These are phyloP conservation scores for Catenaria anguillulae DNA, from an alignment of 371 early-diverging fungal species.

Conservation along the genomic window DNA sequence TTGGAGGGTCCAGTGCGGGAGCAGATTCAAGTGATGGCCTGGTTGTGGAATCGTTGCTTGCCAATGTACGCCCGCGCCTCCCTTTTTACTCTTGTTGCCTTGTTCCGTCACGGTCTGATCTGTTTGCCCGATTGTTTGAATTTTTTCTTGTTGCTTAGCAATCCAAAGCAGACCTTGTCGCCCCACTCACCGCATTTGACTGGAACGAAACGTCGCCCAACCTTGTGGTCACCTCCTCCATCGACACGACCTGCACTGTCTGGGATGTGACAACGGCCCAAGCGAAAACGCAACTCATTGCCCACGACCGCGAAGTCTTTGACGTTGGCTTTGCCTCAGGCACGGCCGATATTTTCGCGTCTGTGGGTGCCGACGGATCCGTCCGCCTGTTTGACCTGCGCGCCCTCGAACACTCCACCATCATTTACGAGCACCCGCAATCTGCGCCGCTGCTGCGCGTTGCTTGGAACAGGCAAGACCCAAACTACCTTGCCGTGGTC, in stretches of 20 bases:
- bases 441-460: constrained; percentile 62
- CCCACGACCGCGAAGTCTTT: constrained; percentile 92
- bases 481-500: constrained; percentile 80
- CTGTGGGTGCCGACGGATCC: constrained; percentile 90
- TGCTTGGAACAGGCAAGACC: constrained; percentile 71
- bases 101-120: neutral
- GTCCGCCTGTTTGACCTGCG: constrained; percentile 93
- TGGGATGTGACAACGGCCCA: constrained; percentile 89
- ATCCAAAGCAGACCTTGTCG: constrained; percentile 52
- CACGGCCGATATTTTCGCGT: constrained; percentile 75
- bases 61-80: constrained; percentile 28
- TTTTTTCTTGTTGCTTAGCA: constrained; percentile 13
- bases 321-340: constrained; percentile 83
- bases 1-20: too few relatives aligned
- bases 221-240: constrained; percentile 72
- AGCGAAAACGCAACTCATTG: constrained; percentile 92
- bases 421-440: constrained; percentile 78
- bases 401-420: constrained; percentile 83
- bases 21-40: neutral
- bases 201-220: constrained; percentile 81
- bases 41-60: neutral
- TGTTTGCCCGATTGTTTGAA: too few relatives aligned
- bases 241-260: constrained; percentile 95
- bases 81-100: too few relatives aligned
- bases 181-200: constrained; percentile 90